Evolutionary conservation across 2,329 filamentous ascomycete genomes (phyloP), one percentile per base, ranked within the genome.

Genomic region (Hypoxylon sp.): DNA sequence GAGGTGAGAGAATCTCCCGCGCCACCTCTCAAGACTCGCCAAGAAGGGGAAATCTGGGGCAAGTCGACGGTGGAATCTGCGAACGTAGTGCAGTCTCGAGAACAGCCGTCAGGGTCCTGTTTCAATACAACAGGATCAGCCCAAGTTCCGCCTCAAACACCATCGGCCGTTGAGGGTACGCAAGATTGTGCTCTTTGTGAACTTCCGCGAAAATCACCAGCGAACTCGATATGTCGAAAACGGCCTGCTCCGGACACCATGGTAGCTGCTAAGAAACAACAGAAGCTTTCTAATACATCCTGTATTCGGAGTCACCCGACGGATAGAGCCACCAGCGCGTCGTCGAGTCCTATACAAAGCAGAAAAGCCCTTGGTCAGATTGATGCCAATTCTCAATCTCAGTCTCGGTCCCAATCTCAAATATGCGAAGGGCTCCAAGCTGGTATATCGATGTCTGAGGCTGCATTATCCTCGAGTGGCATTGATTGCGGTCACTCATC

Each of bases 331-430:
- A 22, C 17, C 1, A 42, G 31, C 19, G 9, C 19, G 14, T 13
- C 58, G 10, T 3, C 39, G 37, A 55, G 51, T 26, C 35, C 56
- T 13, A 10, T 13, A 24, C 67, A 39, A 22, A 59, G 10, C 10
- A 67, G 72, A 42, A 54, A 65, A 44, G 70, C 71, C n/a, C 70
- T 74, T 4, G 50, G 68, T 22, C 60, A 71, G 22, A 67, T 74
- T 26, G 54, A 71, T 10, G 24, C 47, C 6, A 74, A 74, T 44
- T 56, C 57, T 14, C 52, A 55, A 29, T 14, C 29, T n/a, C n/a
- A 31, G 3, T 56, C 57, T 14, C 52, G 52, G 35, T 17, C 31
- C 14, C 52, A 55, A 33, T 17, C 31, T n/a, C n/a, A 29, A 52
- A 5, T 22, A 9, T 29, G 14, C 29, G 9, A 59, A 42, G 31